phyloP scores from a whole-genome alignment of 345 rosid species.

The Cochlearia excelsa region DNA sequence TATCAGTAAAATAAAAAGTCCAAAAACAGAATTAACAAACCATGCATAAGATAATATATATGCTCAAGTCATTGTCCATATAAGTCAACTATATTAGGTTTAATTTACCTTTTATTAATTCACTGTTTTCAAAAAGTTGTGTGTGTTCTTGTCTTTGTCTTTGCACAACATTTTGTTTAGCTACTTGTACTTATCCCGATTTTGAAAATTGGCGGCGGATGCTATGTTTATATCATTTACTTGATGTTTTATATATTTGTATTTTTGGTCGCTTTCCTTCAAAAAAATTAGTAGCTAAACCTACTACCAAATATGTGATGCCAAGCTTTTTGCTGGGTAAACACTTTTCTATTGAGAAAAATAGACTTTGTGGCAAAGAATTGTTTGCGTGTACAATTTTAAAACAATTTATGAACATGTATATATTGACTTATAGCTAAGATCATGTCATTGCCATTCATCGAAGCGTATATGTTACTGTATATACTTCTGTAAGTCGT shows the following conservation, averaged over 20 bases:
- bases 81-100: constrained; percentile 16
- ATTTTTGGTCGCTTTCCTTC: constrained; percentile 13
- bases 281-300: constrained; percentile 17
- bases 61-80: not conserved
- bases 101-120: not conserved
- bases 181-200: constrained; percentile 30
- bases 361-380: constrained; percentile 25
- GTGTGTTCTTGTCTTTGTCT: not conserved
- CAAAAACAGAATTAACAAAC: no score
- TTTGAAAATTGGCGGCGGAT: constrained; percentile 27
- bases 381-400: constrained; percentile 19
- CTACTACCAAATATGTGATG: constrained; percentile 25
- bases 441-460: constrained; percentile 22
- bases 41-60: constrained; percentile 5
- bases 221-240: constrained; percentile 3
- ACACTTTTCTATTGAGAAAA: constrained; percentile 22
- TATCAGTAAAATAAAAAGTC: no score
- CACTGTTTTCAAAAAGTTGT: constrained; percentile 2
- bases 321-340: constrained; percentile 23
- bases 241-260: not conserved
- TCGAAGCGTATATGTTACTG: not conserved
- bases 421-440: constrained; percentile 8
- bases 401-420: not conserved
- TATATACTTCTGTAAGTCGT: not conserved
- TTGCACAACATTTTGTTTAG: not conserved